Evolutionary conservation across 2,329 filamentous ascomycete genomes (phyloP).

Genomic region (Epichloe uncinata): DNA sequence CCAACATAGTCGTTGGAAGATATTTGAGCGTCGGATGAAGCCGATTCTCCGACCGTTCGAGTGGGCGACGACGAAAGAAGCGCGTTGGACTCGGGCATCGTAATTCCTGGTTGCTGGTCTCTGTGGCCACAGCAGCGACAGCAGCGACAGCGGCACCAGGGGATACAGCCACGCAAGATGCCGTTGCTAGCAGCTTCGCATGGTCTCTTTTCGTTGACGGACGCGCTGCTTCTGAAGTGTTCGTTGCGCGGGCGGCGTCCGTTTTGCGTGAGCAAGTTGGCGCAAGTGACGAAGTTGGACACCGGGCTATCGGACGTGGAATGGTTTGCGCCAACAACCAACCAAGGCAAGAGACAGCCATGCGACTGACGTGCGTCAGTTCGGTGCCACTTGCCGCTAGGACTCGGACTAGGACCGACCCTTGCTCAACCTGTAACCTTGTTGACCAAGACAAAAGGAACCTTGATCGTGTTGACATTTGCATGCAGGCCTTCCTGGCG

Average conservation of each 20-base stretch:
- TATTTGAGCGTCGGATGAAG: constrained; percentile 4
- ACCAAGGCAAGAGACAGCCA: neutral
- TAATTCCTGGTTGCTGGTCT: constrained; percentile 1
- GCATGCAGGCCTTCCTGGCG: too few relatives aligned
- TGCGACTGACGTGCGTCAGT: neutral
- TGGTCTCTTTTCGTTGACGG: neutral
- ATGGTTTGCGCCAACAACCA: neutral
- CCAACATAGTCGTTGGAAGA: constrained; percentile 5
- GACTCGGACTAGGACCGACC: neutral
- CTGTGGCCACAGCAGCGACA: neutral
- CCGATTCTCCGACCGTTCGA: constrained; percentile 7
- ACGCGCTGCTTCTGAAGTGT: neutral
- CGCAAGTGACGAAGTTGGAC: neutral
- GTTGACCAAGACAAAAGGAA: too few relatives aligned
- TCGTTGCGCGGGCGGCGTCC: neutral
- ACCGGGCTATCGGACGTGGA: neutral
- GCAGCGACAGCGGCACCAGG: neutral
- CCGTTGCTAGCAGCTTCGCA: constrained; percentile 5
- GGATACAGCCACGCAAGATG: neutral
- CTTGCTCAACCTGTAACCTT: neutral
- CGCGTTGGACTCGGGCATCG: neutral
- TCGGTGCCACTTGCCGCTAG: neutral
- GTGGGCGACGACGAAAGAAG: constrained; percentile 8
- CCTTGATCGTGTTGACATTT: too few relatives aligned
- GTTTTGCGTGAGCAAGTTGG: neutral